Conservation (phyloP, 179 eudicot genomes). For the Camellia oleifera region DNA sequence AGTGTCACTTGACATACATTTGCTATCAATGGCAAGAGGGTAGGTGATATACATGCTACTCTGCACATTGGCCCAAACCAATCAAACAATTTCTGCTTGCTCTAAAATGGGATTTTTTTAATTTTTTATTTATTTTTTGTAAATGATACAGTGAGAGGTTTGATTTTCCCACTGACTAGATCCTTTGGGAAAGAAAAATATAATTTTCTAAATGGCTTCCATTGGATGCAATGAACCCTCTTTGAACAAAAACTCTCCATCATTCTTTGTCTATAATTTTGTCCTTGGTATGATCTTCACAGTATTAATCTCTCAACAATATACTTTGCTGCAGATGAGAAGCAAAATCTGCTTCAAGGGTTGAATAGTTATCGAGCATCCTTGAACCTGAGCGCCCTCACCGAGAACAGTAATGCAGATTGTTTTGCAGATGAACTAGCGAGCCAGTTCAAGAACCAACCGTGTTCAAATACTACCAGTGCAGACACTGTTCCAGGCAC, state of each 20-base stretch:
- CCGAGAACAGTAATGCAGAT: conserved; percentile 51
- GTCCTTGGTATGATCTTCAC: not conserved
- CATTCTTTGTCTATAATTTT: not conserved
- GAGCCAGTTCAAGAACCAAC: conserved; percentile 49
- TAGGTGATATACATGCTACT: not conserved
- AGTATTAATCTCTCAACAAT: not conserved
- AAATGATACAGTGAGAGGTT: not conserved
- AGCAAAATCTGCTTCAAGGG: conserved; percentile 45
- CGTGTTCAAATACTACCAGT: conserved; percentile 61
- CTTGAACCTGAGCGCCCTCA: conserved; percentile 41
- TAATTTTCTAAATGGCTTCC: not conserved
- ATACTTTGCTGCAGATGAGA: conserved; percentile 35
- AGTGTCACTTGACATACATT: not conserved
- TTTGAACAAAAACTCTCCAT: not conserved
- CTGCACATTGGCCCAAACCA: not conserved
- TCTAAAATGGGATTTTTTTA: not conserved
- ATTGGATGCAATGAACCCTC: not conserved
- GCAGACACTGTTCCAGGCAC: conserved; percentile 55
- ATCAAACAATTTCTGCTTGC: not conserved
- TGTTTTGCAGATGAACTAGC: conserved; percentile 60
- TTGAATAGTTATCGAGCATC: conserved; percentile 55
- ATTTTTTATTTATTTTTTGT: not conserved
- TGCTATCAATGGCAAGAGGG: not conserved
- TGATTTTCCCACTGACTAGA: too few relatives aligned
- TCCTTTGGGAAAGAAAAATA: too few relatives aligned